Conservation (phyloP, 805 yeast genomes). For the Cyberlindnera meyerae region DNA sequence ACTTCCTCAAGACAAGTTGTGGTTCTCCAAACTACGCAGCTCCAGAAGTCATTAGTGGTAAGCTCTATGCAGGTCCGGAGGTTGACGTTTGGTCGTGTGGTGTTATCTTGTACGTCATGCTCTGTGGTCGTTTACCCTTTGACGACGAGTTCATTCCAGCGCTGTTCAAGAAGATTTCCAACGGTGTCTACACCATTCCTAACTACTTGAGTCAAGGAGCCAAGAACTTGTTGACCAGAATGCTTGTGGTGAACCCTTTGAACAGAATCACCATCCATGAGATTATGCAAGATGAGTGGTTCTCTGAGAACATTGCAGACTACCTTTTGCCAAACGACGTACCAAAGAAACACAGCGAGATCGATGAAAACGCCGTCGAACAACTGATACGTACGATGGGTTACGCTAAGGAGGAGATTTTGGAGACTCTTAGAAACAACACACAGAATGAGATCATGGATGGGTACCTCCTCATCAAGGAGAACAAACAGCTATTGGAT, state of each 20-base stretch:
- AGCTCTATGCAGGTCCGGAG: slow-evolving; percentile 95
- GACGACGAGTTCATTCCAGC: slow-evolving; percentile 97
- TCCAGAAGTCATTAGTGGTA: slow-evolving; percentile 93
- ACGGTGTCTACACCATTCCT: slow-evolving; percentile 90
- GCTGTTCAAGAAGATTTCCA: slow-evolving; percentile 83
- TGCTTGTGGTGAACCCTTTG: slow-evolving; percentile 92
- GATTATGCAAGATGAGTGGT: slow-evolving; percentile 94
- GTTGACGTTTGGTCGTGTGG: slow-evolving; percentile 99
- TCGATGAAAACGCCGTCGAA: slow-evolving; percentile 71
- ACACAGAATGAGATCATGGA: slow-evolving; percentile 73
- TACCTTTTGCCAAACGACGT: slow-evolving; percentile 57
- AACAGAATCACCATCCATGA: slow-evolving; percentile 90
- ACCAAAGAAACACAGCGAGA: slow-evolving; percentile 28
- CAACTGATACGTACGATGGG: slow-evolving; percentile 84
- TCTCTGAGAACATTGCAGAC: slow-evolving; percentile 72
- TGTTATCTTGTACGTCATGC: slow-evolving; percentile 90
- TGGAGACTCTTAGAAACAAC: slow-evolving; percentile 61
- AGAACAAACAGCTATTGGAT: slow-evolving; percentile 65
- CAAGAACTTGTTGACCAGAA: slow-evolving; percentile 70
- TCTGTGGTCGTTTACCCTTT: slow-evolving; percentile 92
- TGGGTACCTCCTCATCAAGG: slow-evolving; percentile 78
- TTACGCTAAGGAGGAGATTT: slow-evolving; percentile 76
- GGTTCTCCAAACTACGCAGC: slow-evolving; percentile 98
- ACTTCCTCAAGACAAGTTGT: slow-evolving; percentile 88
- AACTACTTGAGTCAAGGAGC: slow-evolving; percentile 84